phyloP scores from a whole-genome alignment of 257 asterid species.

The Nicotiana sylvestris region DNA sequence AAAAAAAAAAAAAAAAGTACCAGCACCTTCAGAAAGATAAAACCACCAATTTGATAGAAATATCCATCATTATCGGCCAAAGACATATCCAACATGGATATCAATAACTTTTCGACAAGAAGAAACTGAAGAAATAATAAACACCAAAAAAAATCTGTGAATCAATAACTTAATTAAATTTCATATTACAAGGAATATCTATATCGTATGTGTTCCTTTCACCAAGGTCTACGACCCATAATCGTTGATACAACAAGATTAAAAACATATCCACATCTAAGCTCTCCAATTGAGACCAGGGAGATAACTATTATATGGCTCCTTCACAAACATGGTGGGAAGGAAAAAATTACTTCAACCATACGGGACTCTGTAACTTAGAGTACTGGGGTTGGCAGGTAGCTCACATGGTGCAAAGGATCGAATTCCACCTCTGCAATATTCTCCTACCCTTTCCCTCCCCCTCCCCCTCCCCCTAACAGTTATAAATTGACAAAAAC shows the following conservation, averaged over 20 bases:
- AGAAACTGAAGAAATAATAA: neutral
- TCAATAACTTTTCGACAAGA: neutral
- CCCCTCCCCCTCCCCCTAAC: too few species aligned
- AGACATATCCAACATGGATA: neutral
- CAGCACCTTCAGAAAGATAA: neutral
- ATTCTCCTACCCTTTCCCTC: too few species aligned
- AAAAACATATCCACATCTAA: neutral
- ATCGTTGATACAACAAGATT: neutral
- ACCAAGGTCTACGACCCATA: neutral
- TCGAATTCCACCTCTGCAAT: too few species aligned
- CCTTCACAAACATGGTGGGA: neutral
- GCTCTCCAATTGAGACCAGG: neutral
- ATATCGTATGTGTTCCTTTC: neutral
- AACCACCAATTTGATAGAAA: neutral
- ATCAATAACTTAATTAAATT: neutral
- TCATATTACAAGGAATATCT: neutral
- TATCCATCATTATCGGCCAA: neutral
- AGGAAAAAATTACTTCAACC: neutral
- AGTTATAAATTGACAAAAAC: too few species aligned
- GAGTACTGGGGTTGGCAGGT: neutral
- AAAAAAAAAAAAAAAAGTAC: neutral
- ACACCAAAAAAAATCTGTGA: too few species aligned
- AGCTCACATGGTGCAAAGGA: too few species aligned
- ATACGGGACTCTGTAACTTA: neutral
- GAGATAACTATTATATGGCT: neutral